Conservation (phyloP, 331 rosid genomes). For the Pyracantha coccinea region DNA sequence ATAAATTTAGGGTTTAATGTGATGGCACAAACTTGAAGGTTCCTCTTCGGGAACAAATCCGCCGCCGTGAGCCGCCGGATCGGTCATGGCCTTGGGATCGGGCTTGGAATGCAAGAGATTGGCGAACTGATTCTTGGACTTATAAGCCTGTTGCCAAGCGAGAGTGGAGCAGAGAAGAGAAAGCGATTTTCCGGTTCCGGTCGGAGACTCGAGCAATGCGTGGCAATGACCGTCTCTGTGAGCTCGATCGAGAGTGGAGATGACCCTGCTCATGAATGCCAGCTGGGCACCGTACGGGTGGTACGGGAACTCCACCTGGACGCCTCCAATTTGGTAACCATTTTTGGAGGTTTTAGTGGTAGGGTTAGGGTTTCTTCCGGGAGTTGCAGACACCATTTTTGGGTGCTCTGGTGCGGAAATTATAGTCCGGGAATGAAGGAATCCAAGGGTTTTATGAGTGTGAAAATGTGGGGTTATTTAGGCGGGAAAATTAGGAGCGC, state of each 20-base stretch:
- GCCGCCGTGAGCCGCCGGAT: slow-evolving; percentile 68
- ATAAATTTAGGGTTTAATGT: not conserved
- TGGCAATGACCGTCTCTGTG: slow-evolving; percentile 77
- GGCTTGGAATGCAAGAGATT: slow-evolving; percentile 35
- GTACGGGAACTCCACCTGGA: slow-evolving; percentile 81
- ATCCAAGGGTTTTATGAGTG: no score
- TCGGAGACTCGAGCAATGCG: slow-evolving; percentile 89
- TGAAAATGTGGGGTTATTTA: no score
- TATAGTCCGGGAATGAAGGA: not conserved
- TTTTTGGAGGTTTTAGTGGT: slow-evolving; percentile 35
- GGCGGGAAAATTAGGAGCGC: no score
- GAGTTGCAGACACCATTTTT: slow-evolving; percentile 37
- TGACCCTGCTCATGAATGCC: slow-evolving; percentile 81
- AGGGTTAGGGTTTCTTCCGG: slow-evolving; percentile 19
- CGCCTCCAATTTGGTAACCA: slow-evolving; percentile 71
- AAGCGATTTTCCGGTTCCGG: slow-evolving; percentile 90
- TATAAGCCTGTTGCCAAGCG: slow-evolving; percentile 74
- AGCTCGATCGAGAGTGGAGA: slow-evolving; percentile 80
- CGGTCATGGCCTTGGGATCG: slow-evolving; percentile 45
- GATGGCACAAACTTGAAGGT: slow-evolving; percentile 27
- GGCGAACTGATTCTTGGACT: slow-evolving; percentile 23
- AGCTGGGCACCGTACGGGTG: slow-evolving; percentile 84
- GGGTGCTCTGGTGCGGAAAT: not conserved
- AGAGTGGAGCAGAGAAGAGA: slow-evolving; percentile 87
- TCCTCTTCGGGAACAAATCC: slow-evolving; percentile 66